Percentiles rank a stretch among this genome's conserved stretches.
These are phyloP conservation scores for Xylaria sp. DNA, from an alignment of 2,329 filamentous ascomycete species.

Conservation along the genomic window DNA sequence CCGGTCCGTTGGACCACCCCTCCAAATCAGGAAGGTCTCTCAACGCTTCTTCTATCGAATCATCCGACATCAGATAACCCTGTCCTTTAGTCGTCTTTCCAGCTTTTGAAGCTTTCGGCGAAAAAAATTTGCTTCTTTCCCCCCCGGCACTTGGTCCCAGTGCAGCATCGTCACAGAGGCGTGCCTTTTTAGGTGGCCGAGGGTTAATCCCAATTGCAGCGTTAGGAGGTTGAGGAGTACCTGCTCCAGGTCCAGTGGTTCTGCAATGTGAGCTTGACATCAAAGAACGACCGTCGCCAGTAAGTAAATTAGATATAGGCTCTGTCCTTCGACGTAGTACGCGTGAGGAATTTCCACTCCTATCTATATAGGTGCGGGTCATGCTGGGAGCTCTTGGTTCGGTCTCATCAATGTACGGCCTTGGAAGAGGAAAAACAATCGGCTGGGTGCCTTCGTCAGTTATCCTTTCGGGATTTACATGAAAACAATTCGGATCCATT, in stretches of 20 bases:
- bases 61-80: conserved; percentile 64
- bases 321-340: conserved; percentile 64
- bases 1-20: conserved; percentile 57
- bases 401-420: conserved; percentile 63
- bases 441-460: conserved; percentile 63
- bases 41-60: conserved; percentile 67
- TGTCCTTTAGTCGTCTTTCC: conserved; percentile 52
- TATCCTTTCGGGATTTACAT: conserved; percentile 61
- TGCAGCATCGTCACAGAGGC: conserved; percentile 61
- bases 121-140: conserved; percentile 67
- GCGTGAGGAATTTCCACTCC: conserved; percentile 52
- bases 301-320: conserved; percentile 60
- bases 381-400: conserved; percentile 35
- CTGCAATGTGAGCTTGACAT: conserved; percentile 46
- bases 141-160: conserved; percentile 46
- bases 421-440: conserved; percentile 68
- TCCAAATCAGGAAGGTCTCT: conserved; percentile 63
- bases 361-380: conserved; percentile 48
- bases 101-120: conserved; percentile 41
- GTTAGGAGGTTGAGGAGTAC: conserved; percentile 28
- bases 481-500: conserved; percentile 72
- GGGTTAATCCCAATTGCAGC: conserved; percentile 28
- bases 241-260: conserved; percentile 36
- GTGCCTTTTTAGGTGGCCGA: conserved; percentile 67
- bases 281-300: conserved; percentile 42